Conservation (phyloP, 2,329 filamentous ascomycete species). For the Chrysosporium queenslandicum region DNA sequence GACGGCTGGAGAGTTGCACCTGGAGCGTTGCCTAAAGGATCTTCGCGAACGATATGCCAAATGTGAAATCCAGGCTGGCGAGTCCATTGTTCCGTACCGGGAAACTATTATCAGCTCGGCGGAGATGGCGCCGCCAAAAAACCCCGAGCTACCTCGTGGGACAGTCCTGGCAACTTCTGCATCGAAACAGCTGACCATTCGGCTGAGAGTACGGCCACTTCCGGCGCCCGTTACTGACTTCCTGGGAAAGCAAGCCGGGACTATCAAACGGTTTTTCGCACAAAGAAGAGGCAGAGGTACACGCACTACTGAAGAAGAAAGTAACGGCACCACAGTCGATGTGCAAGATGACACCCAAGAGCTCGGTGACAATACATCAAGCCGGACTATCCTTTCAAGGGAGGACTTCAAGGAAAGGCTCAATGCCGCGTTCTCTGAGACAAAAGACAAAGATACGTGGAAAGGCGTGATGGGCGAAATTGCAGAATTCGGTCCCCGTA, state of each 20-base stretch:
- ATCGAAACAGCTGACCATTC: slow-evolving; percentile 75
- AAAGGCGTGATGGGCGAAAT: slow-evolving; percentile 67
- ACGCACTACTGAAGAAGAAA: slow-evolving; percentile 25
- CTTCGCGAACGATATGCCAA: slow-evolving; percentile 82
- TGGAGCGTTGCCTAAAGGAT: slow-evolving; percentile 89
- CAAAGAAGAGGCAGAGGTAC: slow-evolving; percentile 50
- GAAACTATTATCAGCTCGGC: slow-evolving; percentile 80
- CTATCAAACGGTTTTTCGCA: slow-evolving; percentile 69
- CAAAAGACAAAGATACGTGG: slow-evolving; percentile 69
- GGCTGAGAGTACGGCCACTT: slow-evolving; percentile 66
- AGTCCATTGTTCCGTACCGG: slow-evolving; percentile 88
- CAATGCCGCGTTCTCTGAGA: slow-evolving; percentile 52
- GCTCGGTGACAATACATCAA: slow-evolving; percentile 47
- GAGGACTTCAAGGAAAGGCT: slow-evolving; percentile 71
- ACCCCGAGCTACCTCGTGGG: slow-evolving; percentile 77
- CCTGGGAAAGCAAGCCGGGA: slow-evolving; percentile 64
- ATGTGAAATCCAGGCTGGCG: slow-evolving; percentile 89
- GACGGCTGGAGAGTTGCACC: slow-evolving; percentile 86
- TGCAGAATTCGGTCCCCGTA: slow-evolving; percentile 76
- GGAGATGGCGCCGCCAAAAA: slow-evolving; percentile 83
- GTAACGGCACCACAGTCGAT: slow-evolving; percentile 11
- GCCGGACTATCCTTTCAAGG: slow-evolving; percentile 54
- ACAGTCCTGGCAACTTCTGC: slow-evolving; percentile 64
- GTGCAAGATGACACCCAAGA: slow-evolving; percentile 33
- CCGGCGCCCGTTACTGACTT: slow-evolving; percentile 74